phyloP scores from a whole-genome alignment of 441 rosid species.

The Bocquillonia castaneifolia region DNA sequence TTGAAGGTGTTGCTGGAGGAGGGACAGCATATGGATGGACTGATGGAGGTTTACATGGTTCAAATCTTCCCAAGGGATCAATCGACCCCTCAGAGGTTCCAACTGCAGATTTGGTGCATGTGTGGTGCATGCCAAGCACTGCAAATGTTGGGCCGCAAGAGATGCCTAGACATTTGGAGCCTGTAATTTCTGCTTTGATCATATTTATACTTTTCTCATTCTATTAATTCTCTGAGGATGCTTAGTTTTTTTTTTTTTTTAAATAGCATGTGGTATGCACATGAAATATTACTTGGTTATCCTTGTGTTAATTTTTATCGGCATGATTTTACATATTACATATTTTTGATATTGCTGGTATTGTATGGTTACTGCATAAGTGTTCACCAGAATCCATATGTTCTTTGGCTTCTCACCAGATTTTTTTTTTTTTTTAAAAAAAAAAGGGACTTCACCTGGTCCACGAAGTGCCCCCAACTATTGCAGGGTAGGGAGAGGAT shows the following conservation, averaged over 20 bases:
- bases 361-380: not conserved
- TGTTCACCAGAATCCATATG: not conserved
- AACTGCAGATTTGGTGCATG: slow-evolving; percentile 65
- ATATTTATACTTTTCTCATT: not conserved
- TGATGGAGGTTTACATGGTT: slow-evolving; percentile 42
- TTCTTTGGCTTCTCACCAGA: not conserved
- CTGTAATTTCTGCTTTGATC: slow-evolving; percentile 40
- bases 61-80: slow-evolving; percentile 43
- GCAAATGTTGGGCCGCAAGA: slow-evolving; percentile 78
- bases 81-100: slow-evolving; percentile 59
- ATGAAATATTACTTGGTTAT: not conserved
- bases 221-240: not conserved
- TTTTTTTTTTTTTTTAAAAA: too few species aligned
- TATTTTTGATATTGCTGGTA: not conserved
- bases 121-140: slow-evolving; percentile 91
- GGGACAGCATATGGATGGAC: slow-evolving; percentile 95
- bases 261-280: not conserved
- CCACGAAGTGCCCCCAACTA: too few species aligned
- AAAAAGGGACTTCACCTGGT: too few species aligned
- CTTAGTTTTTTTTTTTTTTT: too few species aligned
- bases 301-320: not conserved
- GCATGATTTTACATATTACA: not conserved
- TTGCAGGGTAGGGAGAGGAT: too few species aligned
- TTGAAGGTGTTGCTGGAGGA: slow-evolving; percentile 97
- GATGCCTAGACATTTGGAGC: slow-evolving; percentile 69